These are phyloP conservation scores for Xylona heveae DNA, from an alignment of 495 filamentous ascomycete genomes.

Conservation along the genomic window DNA sequence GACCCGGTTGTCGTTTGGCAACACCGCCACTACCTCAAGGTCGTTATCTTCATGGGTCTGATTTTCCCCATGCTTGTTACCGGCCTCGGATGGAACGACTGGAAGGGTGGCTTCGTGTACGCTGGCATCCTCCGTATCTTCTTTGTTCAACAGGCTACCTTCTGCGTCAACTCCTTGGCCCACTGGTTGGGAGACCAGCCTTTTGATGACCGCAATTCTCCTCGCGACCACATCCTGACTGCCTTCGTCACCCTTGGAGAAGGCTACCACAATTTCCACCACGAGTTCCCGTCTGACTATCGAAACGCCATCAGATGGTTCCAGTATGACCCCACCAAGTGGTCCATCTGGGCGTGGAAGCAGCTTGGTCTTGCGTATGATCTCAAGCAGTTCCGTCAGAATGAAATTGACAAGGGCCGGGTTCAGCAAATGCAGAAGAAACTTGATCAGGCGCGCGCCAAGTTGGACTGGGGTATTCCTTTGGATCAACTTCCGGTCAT, in stretches of 20 bases:
- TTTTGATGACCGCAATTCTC: constrained; percentile 10
- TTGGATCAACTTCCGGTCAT: constrained; percentile 8
- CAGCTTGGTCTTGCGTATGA: constrained; percentile 11
- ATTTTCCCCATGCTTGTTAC: constrained; percentile 10
- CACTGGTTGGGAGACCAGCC: constrained; percentile 17
- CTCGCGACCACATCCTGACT: constrained; percentile 11
- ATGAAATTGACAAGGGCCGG: constrained; percentile 11
- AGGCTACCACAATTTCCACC: constrained; percentile 17
- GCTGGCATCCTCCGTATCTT: constrained; percentile 10
- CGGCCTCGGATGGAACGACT: constrained; percentile 13
- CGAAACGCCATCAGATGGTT: constrained; percentile 15
- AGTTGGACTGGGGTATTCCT: constrained; percentile 10
- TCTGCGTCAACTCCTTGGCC: constrained; percentile 16
- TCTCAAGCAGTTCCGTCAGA: constrained; percentile 8
- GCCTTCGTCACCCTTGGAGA: constrained; percentile 13
- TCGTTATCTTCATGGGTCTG: constrained; percentile 8
- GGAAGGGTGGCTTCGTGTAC: constrained; percentile 13
- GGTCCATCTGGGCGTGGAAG: constrained; percentile 12
- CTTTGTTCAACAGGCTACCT: constrained; percentile 13
- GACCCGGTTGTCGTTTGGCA: constrained; percentile 14
- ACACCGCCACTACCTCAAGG: constrained; percentile 8
- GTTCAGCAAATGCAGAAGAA: constrained; percentile 7
- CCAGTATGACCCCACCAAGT: constrained; percentile 13
- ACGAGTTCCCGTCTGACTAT: constrained; percentile 15
- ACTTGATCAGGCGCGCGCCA: constrained; percentile 7